Percentiles rank a stretch among this genome's conserved stretches.
phyloP scores from a whole-genome alignment of 768 basidiomycete genomes.

The Leccinum rimulosum region DNA sequence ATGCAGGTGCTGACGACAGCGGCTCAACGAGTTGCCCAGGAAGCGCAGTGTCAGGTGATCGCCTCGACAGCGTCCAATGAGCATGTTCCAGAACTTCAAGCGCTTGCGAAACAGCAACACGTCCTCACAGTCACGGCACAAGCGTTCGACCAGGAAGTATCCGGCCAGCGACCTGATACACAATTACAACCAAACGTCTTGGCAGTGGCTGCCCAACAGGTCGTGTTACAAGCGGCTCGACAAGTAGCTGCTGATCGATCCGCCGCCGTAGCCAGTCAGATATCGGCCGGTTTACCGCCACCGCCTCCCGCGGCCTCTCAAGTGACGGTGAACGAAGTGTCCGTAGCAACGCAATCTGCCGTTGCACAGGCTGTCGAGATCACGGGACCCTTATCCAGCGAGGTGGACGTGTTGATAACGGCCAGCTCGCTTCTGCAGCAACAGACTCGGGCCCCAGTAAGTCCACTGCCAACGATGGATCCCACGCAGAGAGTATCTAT shows the following conservation, averaged over 20 bases:
- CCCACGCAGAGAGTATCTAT: slow-evolving; percentile 25
- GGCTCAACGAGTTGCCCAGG: slow-evolving; percentile 74
- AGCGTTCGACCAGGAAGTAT: slow-evolving; percentile 70
- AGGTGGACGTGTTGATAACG: slow-evolving; percentile 78
- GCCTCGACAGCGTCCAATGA: slow-evolving; percentile 48
- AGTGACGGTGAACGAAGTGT: slow-evolving; percentile 56
- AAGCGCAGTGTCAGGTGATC: slow-evolving; percentile 66
- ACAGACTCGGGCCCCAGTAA: slow-evolving; percentile 34
- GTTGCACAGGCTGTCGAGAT: slow-evolving; percentile 82
- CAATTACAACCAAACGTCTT: slow-evolving; percentile 52
- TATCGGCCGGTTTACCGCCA: slow-evolving; percentile 39
- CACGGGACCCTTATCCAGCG: slow-evolving; percentile 68
- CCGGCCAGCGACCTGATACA: slow-evolving; percentile 48
- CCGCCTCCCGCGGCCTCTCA: slow-evolving; percentile 33
- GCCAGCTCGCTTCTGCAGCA: slow-evolving; percentile 54
- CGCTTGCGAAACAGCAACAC: slow-evolving; percentile 78
- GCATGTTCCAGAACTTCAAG: slow-evolving; percentile 51
- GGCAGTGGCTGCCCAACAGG: slow-evolving; percentile 76
- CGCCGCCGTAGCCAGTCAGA: slow-evolving; percentile 39
- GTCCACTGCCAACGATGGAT: slow-evolving; percentile 26
- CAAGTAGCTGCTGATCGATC: slow-evolving; percentile 54
- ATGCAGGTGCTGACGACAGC: slow-evolving; percentile 75
- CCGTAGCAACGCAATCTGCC: slow-evolving; percentile 66
- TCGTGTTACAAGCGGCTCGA: slow-evolving; percentile 74
- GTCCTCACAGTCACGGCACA: slow-evolving; percentile 70